Evolutionary conservation across 345 rosid species (phyloP).

Genomic region (Gossypium arboreum): DNA sequence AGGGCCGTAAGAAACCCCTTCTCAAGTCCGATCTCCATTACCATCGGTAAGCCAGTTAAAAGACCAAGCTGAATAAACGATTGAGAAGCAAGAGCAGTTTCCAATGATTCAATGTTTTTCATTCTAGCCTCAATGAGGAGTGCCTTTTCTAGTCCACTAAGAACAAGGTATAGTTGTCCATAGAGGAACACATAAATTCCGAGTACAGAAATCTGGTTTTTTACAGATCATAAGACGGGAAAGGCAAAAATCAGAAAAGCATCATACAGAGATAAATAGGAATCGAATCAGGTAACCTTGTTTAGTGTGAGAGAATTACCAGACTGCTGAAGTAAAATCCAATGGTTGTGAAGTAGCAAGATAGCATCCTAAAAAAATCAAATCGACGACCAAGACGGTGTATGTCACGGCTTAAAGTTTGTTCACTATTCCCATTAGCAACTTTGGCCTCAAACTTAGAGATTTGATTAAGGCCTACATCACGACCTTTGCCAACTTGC

Average conservation of each 20-base stretch:
- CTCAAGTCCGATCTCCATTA: slow-evolving; percentile 96
- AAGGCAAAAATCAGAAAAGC: slow-evolving; percentile 1
- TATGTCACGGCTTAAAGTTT: slow-evolving; percentile 86
- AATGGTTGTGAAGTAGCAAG: slow-evolving; percentile 92
- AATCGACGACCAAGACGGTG: slow-evolving; percentile 78
- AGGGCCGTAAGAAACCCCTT: slow-evolving; percentile 86
- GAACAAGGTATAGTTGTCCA: slow-evolving; percentile 91
- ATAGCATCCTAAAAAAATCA: slow-evolving; percentile 95
- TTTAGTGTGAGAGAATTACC: slow-evolving; percentile 40
- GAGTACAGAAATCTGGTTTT: slow-evolving; percentile 64
- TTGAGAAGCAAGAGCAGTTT: slow-evolving; percentile 96
- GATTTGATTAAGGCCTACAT: slow-evolving; percentile 93
- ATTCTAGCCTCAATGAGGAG: slow-evolving; percentile 67
- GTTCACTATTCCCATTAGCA: slow-evolving; percentile 95
- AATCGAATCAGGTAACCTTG: not conserved
- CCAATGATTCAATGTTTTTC: slow-evolving; percentile 73
- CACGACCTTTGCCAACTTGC: slow-evolving; percentile 99
- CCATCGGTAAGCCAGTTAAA: slow-evolving; percentile 95
- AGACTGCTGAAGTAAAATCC: slow-evolving; percentile 90
- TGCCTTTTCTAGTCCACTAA: slow-evolving; percentile 82
- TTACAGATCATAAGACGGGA: slow-evolving; percentile 5
- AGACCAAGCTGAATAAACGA: slow-evolving; percentile 97
- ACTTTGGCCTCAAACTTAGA: slow-evolving; percentile 98
- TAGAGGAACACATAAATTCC: slow-evolving; percentile 89
- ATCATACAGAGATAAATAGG: not conserved